A percentile compares a stretch with the other conserved stretches of the same genome.
Conservation (phyloP, 2,329 filamentous ascomycete genomes). For the Fusarium coffeatum region DNA sequence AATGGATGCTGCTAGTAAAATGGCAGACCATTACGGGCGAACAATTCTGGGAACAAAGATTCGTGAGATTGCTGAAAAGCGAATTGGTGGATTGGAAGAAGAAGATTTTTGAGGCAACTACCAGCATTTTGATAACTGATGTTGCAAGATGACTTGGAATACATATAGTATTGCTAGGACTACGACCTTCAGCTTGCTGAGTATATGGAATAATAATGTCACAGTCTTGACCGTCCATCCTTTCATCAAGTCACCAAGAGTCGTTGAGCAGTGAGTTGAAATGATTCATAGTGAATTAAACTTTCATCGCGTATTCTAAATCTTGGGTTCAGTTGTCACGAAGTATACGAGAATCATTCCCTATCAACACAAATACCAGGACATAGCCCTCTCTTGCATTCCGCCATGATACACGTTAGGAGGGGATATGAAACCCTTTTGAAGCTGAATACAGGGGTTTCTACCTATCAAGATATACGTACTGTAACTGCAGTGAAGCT, state of each 20-base stretch:
- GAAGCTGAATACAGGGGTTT: background rate
- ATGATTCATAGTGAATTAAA: background rate
- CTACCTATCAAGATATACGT: background rate
- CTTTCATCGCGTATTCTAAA: background rate
- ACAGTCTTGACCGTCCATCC: background rate
- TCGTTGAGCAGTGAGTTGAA: background rate
- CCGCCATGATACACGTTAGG: background rate
- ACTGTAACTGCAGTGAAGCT: background rate
- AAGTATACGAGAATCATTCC: background rate
- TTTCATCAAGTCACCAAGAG: background rate
- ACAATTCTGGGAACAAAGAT: constrained; percentile 91
- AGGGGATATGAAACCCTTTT: background rate
- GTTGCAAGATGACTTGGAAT: background rate
- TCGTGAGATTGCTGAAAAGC: constrained; percentile 80
- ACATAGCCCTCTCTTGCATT: background rate
- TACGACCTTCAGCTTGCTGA: background rate
- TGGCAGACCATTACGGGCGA: constrained; percentile 86
- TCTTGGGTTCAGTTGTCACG: background rate
- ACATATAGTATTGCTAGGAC: constrained; percentile 9
- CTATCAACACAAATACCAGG: background rate
- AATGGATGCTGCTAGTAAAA: constrained; percentile 89
- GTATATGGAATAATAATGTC: background rate
- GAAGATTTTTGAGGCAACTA: constrained; percentile 56
- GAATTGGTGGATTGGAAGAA: constrained; percentile 70
- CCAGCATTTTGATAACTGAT: background rate